phyloP scores from a whole-genome alignment of 495 filamentous ascomycete genomes.

The Hypoxylon lenormandii region DNA sequence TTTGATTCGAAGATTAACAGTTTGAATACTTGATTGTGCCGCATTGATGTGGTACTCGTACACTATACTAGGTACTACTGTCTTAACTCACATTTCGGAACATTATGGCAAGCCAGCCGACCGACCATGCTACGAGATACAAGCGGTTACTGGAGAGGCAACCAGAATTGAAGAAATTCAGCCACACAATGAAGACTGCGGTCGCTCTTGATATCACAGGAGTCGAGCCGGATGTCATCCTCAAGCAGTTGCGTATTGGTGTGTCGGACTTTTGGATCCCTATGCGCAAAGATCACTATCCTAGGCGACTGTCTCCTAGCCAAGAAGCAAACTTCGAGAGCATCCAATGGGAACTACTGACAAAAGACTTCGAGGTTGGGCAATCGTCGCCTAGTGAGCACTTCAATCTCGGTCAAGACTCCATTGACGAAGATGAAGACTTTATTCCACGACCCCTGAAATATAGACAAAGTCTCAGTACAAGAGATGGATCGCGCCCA shows the following conservation, averaged over 20 bases:
- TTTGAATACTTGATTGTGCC: no score
- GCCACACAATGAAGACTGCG: background rate
- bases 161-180: background rate
- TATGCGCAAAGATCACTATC: background rate
- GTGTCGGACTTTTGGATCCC: slow-evolving; percentile 2
- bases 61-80: no score
- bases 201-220: background rate
- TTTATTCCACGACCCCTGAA: no score
- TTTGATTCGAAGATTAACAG: no score
- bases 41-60: no score
- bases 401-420: background rate
- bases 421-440: background rate
- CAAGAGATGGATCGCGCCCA: no score
- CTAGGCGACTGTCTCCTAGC: background rate
- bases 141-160: background rate
- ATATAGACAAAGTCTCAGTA: no score
- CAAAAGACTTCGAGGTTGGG: background rate
- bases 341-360: background rate
- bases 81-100: no score
- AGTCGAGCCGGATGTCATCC: background rate
- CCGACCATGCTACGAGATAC: background rate
- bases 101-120: background rate
- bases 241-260: background rate
- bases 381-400: background rate
- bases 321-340: background rate